These are phyloP conservation scores for Heliosperma pusillum DNA, from an alignment of 148 eudicot species.

Conservation along the genomic window DNA sequence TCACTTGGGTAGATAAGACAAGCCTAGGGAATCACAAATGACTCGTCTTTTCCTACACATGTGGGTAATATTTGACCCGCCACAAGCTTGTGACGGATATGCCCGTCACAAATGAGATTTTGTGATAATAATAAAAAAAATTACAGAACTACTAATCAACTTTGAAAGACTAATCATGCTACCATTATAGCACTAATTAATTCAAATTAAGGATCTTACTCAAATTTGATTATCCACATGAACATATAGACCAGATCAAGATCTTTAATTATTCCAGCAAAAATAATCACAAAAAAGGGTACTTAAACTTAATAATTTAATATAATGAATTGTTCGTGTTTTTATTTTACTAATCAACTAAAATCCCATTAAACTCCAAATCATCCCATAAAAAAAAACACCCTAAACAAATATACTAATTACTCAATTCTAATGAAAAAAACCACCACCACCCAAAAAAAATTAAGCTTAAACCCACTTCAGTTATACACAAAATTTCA, in stretches of 20 bases:
- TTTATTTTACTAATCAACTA: not conserved
- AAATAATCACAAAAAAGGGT: not conserved
- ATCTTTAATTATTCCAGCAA: constrained; percentile 13
- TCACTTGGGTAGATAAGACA: too few species aligned
- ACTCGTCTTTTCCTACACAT: too few species aligned
- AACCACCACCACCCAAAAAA: not conserved
- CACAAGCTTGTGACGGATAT: too few species aligned
- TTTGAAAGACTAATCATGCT: not conserved
- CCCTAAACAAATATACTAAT: not conserved
- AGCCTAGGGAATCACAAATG: too few species aligned
- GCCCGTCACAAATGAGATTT: too few species aligned
- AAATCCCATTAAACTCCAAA: not conserved
- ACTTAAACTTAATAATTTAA: not conserved
- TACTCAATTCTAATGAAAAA: not conserved
- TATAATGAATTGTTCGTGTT: not conserved
- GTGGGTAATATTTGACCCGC: too few species aligned
- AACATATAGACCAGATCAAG: not conserved
- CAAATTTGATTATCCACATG: too few species aligned
- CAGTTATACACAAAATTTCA: not conserved
- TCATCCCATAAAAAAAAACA: not conserved
- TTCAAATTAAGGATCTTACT: too few species aligned
- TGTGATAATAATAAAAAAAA: not conserved
- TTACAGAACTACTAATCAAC: not conserved
- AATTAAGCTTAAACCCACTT: constrained; percentile 10
- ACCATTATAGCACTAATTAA: too few species aligned